Conservation (phyloP, 345 rosid species). For the Schrenkiella parvula region DNA sequence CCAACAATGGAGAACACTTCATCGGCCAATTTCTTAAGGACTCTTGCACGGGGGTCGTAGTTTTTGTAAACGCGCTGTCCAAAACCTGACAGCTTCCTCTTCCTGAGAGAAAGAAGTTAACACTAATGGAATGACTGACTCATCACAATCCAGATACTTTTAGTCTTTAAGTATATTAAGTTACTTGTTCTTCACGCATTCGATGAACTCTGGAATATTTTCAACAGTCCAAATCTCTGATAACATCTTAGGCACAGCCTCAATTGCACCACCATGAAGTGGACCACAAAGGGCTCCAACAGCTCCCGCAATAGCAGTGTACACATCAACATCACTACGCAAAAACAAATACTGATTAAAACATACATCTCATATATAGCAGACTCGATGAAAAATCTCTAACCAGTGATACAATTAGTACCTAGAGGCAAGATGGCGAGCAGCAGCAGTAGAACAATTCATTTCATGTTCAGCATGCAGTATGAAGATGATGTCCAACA, state of each 20-base stretch:
- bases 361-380: background rate
- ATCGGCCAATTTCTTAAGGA: conserved; percentile 77
- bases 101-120: conserved; percentile 34
- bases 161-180: background rate
- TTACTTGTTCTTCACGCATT: conserved; percentile 84
- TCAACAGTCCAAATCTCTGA: conserved; percentile 78
- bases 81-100: conserved; percentile 89
- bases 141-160: background rate
- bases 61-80: conserved; percentile 96
- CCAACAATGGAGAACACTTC: conserved; percentile 95
- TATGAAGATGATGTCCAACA: conserved; percentile 71
- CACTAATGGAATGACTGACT: background rate
- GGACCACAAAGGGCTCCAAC: conserved; percentile 90
- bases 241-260: conserved; percentile 92
- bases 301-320: conserved; percentile 85
- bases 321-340: conserved; percentile 85
- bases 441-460: conserved; percentile 95
- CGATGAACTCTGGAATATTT: conserved; percentile 79
- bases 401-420: conserved; percentile 20
- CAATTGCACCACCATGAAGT: conserved; percentile 96
- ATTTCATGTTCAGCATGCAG: conserved; percentile 97
- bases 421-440: conserved; percentile 95
- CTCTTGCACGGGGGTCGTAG: conserved; percentile 86
- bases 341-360: background rate
- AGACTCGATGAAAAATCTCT: background rate